Conservation (phyloP, 1,284 basidiomycete species). For the Sanghuangporus weigelae region DNA sequence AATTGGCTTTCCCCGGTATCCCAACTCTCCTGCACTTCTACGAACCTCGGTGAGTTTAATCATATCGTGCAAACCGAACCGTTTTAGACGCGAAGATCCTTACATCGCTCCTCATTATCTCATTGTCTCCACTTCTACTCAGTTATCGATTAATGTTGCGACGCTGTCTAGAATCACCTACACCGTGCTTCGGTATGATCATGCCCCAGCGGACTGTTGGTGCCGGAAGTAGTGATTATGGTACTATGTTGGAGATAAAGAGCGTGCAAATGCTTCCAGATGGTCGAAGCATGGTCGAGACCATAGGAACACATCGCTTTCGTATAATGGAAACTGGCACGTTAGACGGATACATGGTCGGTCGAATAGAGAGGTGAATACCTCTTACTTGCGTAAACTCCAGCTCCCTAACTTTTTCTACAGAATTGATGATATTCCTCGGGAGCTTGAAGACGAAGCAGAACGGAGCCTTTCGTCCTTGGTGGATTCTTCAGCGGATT, state of each 20-base stretch:
- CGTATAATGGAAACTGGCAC: conserved; percentile 76
- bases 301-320: conserved; percentile 81
- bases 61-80: background rate
- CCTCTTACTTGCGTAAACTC: background rate
- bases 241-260: conserved; percentile 89
- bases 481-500: conserved; percentile 26
- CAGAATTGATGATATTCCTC: conserved; percentile 50
- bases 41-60: conserved; percentile 61
- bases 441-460: conserved; percentile 40
- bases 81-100: background rate
- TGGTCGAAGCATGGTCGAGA: conserved; percentile 86
- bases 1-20: conserved; percentile 86
- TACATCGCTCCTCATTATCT: background rate
- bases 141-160: conserved; percentile 90
- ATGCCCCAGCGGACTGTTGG: conserved; percentile 49
- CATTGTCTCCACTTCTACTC: background rate
- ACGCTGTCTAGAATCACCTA: conserved; percentile 74
- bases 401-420: background rate
- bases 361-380: conserved; percentile 60
- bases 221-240: conserved; percentile 66
- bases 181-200: conserved; percentile 87
- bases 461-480: conserved; percentile 27
- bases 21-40: conserved; percentile 90
- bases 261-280: conserved; percentile 85
- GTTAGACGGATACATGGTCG: conserved; percentile 88